Evolutionary conservation across 1,284 basidiomycete genomes (phyloP).

Genomic region (Marasmius fiardii): DNA sequence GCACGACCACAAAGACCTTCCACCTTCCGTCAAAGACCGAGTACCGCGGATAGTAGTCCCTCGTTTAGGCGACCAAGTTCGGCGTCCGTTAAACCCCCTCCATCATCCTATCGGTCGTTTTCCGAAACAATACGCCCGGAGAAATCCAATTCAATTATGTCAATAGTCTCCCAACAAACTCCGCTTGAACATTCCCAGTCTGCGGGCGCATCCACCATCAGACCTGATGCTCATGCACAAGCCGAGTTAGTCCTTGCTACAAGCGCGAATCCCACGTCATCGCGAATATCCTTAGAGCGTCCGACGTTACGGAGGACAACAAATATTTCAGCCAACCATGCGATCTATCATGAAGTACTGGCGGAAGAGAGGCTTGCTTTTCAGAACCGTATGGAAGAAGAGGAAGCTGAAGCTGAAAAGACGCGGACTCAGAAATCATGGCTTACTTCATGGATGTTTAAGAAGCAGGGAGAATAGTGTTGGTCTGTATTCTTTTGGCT

Average conservation of each 20-base stretch:
- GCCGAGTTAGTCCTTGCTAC: slow-evolving; percentile 35
- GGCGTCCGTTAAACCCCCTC: slow-evolving; percentile 13
- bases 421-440: slow-evolving; percentile 46
- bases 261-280: slow-evolving; percentile 28
- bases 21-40: slow-evolving; percentile 31
- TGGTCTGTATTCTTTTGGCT: slow-evolving; percentile 24
- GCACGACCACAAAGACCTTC: slow-evolving; percentile 34
- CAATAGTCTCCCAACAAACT: slow-evolving; percentile 30
- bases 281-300: slow-evolving; percentile 31
- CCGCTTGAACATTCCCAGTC: slow-evolving; percentile 24
- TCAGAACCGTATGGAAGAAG: slow-evolving; percentile 48
- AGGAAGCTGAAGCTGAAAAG: slow-evolving; percentile 49
- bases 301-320: slow-evolving; percentile 27
- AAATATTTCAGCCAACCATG: slow-evolving; percentile 52
- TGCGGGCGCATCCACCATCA: slow-evolving; percentile 32
- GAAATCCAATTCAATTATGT: slow-evolving; percentile 36
- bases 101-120: slow-evolving; percentile 28
- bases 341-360: slow-evolving; percentile 61
- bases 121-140: slow-evolving; percentile 5
- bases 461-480: slow-evolving; percentile 21
- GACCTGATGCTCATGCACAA: slow-evolving; percentile 40
- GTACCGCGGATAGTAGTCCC: slow-evolving; percentile 21
- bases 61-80: slow-evolving; percentile 9
- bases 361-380: slow-evolving; percentile 61
- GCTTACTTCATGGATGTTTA: slow-evolving; percentile 64